Evolutionary conservation across 345 rosid species (phyloP).

Genomic region (Populus alba): DNA sequence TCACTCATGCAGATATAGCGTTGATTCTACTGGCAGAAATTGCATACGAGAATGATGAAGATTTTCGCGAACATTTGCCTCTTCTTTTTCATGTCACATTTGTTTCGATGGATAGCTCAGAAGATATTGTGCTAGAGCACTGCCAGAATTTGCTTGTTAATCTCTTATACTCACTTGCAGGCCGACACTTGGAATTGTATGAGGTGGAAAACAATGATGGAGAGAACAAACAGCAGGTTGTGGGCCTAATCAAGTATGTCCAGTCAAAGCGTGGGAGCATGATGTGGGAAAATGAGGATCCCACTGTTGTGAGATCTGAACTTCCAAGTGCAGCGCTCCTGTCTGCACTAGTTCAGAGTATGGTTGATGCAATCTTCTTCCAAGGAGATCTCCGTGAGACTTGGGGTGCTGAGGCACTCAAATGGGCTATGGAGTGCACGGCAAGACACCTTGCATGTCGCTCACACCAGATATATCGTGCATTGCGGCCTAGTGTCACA

Average conservation of each 20-base stretch:
- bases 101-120: constrained; percentile 99
- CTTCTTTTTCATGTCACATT: constrained; percentile 96
- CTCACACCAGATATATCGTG: constrained; percentile 98
- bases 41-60: constrained; percentile 98
- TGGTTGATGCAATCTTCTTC: constrained; percentile 99
- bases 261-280: constrained; percentile 98
- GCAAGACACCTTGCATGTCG: constrained; percentile 99
- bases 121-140: constrained; percentile 95
- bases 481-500: constrained; percentile 85
- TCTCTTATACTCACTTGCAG: constrained; percentile 92
- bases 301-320: constrained; percentile 73
- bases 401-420: constrained; percentile 97
- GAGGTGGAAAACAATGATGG: constrained; percentile 95
- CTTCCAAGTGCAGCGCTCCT: constrained; percentile 96
- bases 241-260: constrained; percentile 91
- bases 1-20: constrained; percentile 98
- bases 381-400: constrained; percentile 99
- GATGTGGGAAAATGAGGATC: constrained; percentile 99
- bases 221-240: constrained; percentile 96
- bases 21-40: constrained; percentile 93
- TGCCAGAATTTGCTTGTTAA: constrained; percentile 98
- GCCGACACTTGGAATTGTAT: constrained; percentile 94
- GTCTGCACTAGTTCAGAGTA: constrained; percentile 96
- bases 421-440: constrained; percentile 99
- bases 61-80: constrained; percentile 96